phyloP scores from a whole-genome alignment of 169 alveolate genomes.

The Theileria parva region DNA sequence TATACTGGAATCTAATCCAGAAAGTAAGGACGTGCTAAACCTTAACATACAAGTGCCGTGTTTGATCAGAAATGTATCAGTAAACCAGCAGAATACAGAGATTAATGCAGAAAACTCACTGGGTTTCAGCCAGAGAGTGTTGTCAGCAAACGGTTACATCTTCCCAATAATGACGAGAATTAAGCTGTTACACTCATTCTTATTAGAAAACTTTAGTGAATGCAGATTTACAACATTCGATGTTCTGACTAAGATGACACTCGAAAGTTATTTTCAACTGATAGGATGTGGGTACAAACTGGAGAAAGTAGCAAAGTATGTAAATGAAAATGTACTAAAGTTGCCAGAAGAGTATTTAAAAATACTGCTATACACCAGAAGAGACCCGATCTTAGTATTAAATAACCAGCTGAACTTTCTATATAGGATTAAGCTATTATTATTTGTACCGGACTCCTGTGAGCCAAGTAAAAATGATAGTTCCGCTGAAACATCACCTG shows the following conservation, averaged over 20 bases:
- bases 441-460: background rate
- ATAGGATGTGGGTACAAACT: constrained; percentile 57
- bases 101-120: background rate
- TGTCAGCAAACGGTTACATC: constrained; percentile 44
- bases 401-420: constrained; percentile 29
- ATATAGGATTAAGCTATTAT: constrained; percentile 15
- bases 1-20: background rate
- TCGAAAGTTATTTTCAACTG: constrained; percentile 46
- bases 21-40: background rate
- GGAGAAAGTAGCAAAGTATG: constrained; percentile 13
- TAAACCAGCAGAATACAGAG: constrained; percentile 19
- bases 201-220: constrained; percentile 12
- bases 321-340: constrained; percentile 19
- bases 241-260: constrained; percentile 35
- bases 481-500: background rate
- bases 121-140: constrained; percentile 18
- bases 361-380: background rate
- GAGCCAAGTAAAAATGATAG: background rate
- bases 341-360: constrained; percentile 2
- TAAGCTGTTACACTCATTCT: constrained; percentile 27
- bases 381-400: constrained; percentile 29
- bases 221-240: constrained; percentile 27
- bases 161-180: constrained; percentile 62
- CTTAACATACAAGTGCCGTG: constrained; percentile 19
- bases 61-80: constrained; percentile 43